phyloP scores from a whole-genome alignment of 1,284 basidiomycete species.

The Leccinum ambiguum region DNA sequence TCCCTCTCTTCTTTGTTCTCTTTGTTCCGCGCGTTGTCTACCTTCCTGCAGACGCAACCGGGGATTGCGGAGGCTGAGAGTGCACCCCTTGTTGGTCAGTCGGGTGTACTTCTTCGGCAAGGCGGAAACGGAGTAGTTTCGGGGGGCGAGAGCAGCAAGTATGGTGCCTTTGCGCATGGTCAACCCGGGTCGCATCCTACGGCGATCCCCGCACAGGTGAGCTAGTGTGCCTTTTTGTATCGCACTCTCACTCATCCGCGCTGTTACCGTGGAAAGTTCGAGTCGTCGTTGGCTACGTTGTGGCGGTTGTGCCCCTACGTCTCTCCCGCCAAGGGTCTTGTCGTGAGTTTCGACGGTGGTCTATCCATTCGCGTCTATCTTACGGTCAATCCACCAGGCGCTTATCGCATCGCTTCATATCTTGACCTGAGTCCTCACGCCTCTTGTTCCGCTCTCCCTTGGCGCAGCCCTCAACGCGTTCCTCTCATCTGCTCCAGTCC shows the following conservation, averaged over 20 bases:
- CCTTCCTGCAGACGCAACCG: slow-evolving; percentile 38
- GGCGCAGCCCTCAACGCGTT: slow-evolving; percentile 66
- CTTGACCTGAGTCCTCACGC: slow-evolving; percentile 75
- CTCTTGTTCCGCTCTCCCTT: slow-evolving; percentile 71
- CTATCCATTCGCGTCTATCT: slow-evolving; percentile 7
- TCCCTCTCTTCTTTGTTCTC: slow-evolving; percentile 57
- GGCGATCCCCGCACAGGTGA: slow-evolving; percentile 14
- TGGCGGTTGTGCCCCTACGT: slow-evolving; percentile 24
- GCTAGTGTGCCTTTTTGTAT: neutral
- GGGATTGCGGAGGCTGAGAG: slow-evolving; percentile 22
- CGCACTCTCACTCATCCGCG: neutral
- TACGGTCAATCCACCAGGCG: slow-evolving; percentile 36
- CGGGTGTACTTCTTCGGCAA: slow-evolving; percentile 27
- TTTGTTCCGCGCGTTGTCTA: slow-evolving; percentile 62
- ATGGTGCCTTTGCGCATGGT: slow-evolving; percentile 56
- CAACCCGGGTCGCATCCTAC: slow-evolving; percentile 11
- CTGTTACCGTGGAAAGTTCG: slow-evolving; percentile 8
- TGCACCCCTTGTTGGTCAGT: slow-evolving; percentile 32
- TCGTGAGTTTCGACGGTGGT: slow-evolving; percentile 19
- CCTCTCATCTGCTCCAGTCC: slow-evolving; percentile 34
- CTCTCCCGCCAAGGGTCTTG: slow-evolving; percentile 20
- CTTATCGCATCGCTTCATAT: slow-evolving; percentile 69
- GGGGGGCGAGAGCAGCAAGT: slow-evolving; percentile 46
- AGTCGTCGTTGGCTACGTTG: slow-evolving; percentile 22
- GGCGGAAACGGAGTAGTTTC: slow-evolving; percentile 26